Evolutionary conservation across 345 rosid genomes (phyloP).

Genomic region (Pugionium cornutum): DNA sequence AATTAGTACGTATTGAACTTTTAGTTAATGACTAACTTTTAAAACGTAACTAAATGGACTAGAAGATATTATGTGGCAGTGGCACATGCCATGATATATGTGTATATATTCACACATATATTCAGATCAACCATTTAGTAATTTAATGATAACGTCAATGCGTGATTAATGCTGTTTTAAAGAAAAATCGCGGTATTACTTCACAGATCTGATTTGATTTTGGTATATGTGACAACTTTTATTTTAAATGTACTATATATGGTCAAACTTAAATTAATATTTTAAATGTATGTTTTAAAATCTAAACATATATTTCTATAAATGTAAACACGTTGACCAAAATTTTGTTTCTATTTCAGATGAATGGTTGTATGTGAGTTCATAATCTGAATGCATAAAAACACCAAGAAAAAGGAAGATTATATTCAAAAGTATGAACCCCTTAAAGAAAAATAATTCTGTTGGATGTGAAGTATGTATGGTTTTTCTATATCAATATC

Average conservation of each 20-base stretch:
- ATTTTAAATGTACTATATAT: neutral
- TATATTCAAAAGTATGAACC: neutral
- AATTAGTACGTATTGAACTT: slow-evolving; percentile 13
- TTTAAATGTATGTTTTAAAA: neutral
- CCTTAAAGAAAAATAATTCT: neutral
- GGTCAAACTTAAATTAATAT: neutral
- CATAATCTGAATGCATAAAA: neutral
- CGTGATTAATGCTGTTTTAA: slow-evolving; percentile 25
- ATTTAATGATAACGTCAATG: slow-evolving; percentile 5
- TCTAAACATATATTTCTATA: neutral
- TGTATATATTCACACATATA: neutral
- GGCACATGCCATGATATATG: slow-evolving; percentile 12
- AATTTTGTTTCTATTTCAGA: neutral
- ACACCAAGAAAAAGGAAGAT: neutral
- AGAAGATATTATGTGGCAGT: slow-evolving; percentile 12
- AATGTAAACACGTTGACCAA: slow-evolving; percentile 2
- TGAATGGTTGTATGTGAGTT: neutral
- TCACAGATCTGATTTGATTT: slow-evolving; percentile 35
- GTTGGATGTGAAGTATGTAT: no score
- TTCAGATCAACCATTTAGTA: neutral
- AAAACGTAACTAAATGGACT: neutral
- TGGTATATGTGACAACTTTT: slow-evolving; percentile 28
- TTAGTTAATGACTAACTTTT: neutral
- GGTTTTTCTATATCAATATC: no score
- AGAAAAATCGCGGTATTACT: slow-evolving; percentile 17